Percentiles rank a stretch among this genome's conserved stretches.
These are phyloP conservation scores for Rubia occidens DNA, from an alignment of 305 asterid species.

Conservation along the genomic window DNA sequence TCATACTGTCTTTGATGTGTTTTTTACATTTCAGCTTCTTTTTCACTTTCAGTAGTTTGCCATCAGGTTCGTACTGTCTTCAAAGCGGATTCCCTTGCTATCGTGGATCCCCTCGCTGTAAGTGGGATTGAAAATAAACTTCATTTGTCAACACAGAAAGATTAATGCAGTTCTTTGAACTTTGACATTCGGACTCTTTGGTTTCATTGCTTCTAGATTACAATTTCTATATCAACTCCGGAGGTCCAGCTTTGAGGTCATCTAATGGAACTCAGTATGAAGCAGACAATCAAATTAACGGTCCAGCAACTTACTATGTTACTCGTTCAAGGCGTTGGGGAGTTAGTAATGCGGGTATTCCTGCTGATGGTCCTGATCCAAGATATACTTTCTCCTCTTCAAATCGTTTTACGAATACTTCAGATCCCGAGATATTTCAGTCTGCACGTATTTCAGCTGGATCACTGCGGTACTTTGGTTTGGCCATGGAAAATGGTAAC, in stretches of 20 bases:
- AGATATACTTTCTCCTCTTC: constrained; percentile 23
- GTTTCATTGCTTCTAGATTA: constrained; percentile 38
- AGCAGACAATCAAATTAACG: constrained; percentile 38
- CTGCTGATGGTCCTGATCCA: constrained; percentile 31
- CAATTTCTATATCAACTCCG: constrained; percentile 56
- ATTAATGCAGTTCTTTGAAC: neutral
- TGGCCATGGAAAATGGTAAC: constrained; percentile 66
- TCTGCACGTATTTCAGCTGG: constrained; percentile 64
- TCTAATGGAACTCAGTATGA: constrained; percentile 32
- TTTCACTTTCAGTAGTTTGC: constrained; percentile 34
- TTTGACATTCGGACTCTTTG: constrained; percentile 4
- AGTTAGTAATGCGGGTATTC: constrained; percentile 59
- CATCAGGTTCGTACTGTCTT: constrained; percentile 52
- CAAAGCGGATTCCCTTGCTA: constrained; percentile 59
- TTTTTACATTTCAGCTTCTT: neutral
- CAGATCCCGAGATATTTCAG: constrained; percentile 51
- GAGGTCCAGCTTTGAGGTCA: constrained; percentile 43
- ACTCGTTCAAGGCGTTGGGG: constrained; percentile 53
- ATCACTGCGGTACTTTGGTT: constrained; percentile 64
- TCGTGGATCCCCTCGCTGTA: constrained; percentile 44
- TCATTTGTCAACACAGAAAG: neutral
- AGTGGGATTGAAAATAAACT: constrained; percentile 13
- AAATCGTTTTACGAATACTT: constrained; percentile 36
- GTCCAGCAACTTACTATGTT: constrained; percentile 55
- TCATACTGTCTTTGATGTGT: neutral